A percentile compares a stretch with the other conserved stretches of the same genome.
Evolutionary conservation across 192 early-diverging fungal genomes (phyloP).

Genomic region (Backusella macrospora): DNA sequence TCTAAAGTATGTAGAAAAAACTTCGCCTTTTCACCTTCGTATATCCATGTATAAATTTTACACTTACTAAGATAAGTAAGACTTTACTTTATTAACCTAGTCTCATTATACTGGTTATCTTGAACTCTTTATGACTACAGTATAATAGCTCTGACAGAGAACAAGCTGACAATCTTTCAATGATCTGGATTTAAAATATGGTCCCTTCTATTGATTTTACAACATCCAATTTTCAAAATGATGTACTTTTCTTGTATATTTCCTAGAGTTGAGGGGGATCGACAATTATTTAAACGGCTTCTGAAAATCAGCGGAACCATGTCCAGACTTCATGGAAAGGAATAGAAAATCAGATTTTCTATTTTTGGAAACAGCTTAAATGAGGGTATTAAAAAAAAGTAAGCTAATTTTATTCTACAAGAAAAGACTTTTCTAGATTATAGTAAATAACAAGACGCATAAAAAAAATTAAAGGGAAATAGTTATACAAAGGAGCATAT

Average conservation of each 20-base stretch:
- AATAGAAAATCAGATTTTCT: neutral
- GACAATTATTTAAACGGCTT: constrained; percentile 5
- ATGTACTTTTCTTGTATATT: neutral
- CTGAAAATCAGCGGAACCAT: neutral
- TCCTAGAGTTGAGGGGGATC: neutral
- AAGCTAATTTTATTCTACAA: constrained; percentile 15
- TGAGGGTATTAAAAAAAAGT: constrained; percentile 7
- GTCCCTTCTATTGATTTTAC: no score
- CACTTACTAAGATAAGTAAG: no score
- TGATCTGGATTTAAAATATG: no score
- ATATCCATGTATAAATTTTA: no score
- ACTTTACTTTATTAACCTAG: no score
- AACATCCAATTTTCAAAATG: no score
- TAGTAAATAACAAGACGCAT: constrained; percentile 6
- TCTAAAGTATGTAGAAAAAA: no score
- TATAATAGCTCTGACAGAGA: no score
- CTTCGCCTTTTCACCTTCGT: no score
- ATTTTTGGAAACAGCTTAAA: constrained; percentile 2
- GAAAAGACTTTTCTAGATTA: neutral
- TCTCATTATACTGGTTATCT: no score
- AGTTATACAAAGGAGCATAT: constrained; percentile 9
- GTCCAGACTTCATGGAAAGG: neutral
- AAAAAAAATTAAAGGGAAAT: neutral
- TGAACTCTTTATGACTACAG: no score
- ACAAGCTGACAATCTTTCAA: no score